Percentiles rank a stretch among this genome's conserved stretches.
Evolutionary conservation across 306 rosid species (phyloP).

Genomic region (Prunus salicina): DNA sequence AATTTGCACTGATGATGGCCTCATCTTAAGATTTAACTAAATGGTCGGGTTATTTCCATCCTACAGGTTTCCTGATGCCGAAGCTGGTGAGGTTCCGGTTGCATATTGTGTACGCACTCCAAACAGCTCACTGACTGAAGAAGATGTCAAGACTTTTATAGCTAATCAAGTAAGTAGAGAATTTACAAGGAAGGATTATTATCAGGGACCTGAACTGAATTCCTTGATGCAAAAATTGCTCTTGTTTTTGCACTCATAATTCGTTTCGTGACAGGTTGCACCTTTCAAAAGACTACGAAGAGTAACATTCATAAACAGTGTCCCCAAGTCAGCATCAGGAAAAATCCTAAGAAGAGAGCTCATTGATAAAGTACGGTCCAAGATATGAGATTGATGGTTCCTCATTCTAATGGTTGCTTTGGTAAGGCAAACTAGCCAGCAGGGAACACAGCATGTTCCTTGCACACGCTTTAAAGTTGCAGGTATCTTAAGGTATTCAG

Average conservation of each 20-base stretch:
- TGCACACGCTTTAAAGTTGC: background rate
- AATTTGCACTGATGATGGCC: background rate
- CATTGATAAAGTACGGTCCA: conserved; percentile 67
- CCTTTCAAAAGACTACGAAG: conserved; percentile 76
- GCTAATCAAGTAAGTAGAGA: conserved; percentile 55
- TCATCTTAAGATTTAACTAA: background rate
- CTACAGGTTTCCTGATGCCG: conserved; percentile 80
- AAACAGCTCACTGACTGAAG: conserved; percentile 72
- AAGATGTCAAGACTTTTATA: conserved; percentile 56
- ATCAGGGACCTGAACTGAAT: too few species aligned
- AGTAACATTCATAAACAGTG: conserved; percentile 69
- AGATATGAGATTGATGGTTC: conserved; percentile 34
- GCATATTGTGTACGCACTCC: conserved; percentile 77
- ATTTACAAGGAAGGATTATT: background rate
- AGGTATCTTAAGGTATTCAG: background rate
- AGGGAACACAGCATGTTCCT: background rate
- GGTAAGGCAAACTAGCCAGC: background rate
- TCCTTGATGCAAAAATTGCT: background rate
- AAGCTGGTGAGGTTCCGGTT: conserved; percentile 88
- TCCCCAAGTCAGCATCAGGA: conserved; percentile 80
- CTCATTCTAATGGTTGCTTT: background rate
- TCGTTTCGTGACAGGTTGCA: conserved; percentile 57
- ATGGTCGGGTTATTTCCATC: background rate
- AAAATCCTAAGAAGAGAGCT: conserved; percentile 89
- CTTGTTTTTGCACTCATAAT: background rate